Evolutionary conservation across 2,329 filamentous ascomycete genomes (phyloP).

Genomic region (Cladophialophora yegresii): DNA sequence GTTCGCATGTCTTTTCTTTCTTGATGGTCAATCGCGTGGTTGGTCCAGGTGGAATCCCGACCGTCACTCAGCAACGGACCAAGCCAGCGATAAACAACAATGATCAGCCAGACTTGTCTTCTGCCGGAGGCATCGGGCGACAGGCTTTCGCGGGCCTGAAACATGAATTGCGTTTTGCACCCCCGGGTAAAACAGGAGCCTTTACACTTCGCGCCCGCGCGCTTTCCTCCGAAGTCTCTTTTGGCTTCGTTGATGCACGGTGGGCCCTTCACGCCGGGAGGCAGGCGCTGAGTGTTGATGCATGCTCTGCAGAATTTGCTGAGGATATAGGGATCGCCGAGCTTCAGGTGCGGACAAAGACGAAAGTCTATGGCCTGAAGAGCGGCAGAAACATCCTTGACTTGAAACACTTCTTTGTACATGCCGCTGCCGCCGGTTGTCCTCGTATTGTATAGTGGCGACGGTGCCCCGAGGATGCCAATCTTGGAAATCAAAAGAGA

Average conservation of each 20-base stretch:
- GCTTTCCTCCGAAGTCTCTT: constrained; percentile 28
- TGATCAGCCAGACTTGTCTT: constrained; percentile 36
- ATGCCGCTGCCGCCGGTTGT: constrained; percentile 32
- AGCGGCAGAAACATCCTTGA: constrained; percentile 35
- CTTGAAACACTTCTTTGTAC: constrained; percentile 37
- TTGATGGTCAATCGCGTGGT: constrained; percentile 31
- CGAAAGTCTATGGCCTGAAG: constrained; percentile 34
- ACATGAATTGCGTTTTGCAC: constrained; percentile 38
- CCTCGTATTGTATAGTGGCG: constrained; percentile 33
- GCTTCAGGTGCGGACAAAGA: constrained; percentile 35
- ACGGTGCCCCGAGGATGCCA: constrained; percentile 34
- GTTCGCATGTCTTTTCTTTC: constrained; percentile 34
- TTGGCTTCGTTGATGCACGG: constrained; percentile 36
- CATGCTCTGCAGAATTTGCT: constrained; percentile 38
- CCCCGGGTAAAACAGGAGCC: constrained; percentile 35
- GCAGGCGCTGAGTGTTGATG: constrained; percentile 36
- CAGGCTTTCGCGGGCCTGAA: constrained; percentile 36
- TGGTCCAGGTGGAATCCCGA: constrained; percentile 30
- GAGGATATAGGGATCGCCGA: constrained; percentile 36
- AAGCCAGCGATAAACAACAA: constrained; percentile 37
- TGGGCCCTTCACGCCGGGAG: constrained; percentile 35
- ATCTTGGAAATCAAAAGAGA: constrained; percentile 37
- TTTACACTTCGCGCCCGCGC: constrained; percentile 33
- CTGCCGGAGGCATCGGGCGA: constrained; percentile 35
- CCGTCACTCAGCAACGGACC: constrained; percentile 31